phyloP scores from a whole-genome alignment of 352 stramenopile genomes.

The Phytophthora cryptogea region DNA sequence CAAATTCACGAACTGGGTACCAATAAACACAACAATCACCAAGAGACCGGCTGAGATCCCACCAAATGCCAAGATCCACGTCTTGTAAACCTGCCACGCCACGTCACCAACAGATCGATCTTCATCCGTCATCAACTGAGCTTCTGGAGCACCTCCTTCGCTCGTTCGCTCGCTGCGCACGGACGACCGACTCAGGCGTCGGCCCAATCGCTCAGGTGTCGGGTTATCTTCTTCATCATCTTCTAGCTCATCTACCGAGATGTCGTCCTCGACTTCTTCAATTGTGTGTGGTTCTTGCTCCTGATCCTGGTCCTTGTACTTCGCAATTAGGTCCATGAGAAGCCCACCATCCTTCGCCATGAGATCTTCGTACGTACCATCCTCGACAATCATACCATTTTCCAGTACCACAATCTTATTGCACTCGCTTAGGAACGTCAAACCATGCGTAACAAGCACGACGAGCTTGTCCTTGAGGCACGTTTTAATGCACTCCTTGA shows the following conservation, averaged over 20 bases:
- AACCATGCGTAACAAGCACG: slow-evolving; percentile 77
- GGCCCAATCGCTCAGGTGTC: slow-evolving; percentile 31
- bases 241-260: slow-evolving; percentile 45
- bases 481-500: slow-evolving; percentile 69
- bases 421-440: slow-evolving; percentile 61
- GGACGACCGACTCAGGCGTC: slow-evolving; percentile 56
- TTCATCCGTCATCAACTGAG: slow-evolving; percentile 67
- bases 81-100: slow-evolving; percentile 64
- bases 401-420: slow-evolving; percentile 65
- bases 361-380: slow-evolving; percentile 81
- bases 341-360: slow-evolving; percentile 68
- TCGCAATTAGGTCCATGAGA: slow-evolving; percentile 54
- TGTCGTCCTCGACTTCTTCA: slow-evolving; percentile 42
- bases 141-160: slow-evolving; percentile 29
- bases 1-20: slow-evolving; percentile 54
- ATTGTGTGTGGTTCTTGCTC: slow-evolving; percentile 41
- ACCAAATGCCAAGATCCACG: slow-evolving; percentile 72
- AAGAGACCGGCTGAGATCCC: slow-evolving; percentile 48
- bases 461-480: slow-evolving; percentile 81
- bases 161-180: slow-evolving; percentile 58
- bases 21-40: slow-evolving; percentile 53
- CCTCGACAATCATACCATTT: slow-evolving; percentile 57
- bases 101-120: slow-evolving; percentile 69
- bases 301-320: slow-evolving; percentile 67
- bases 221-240: slow-evolving; percentile 47